Evolutionary conservation across 306 rosid genomes (phyloP), one percentile per base, ranked within the genome.

Genomic region (Rubus idaeus): DNA sequence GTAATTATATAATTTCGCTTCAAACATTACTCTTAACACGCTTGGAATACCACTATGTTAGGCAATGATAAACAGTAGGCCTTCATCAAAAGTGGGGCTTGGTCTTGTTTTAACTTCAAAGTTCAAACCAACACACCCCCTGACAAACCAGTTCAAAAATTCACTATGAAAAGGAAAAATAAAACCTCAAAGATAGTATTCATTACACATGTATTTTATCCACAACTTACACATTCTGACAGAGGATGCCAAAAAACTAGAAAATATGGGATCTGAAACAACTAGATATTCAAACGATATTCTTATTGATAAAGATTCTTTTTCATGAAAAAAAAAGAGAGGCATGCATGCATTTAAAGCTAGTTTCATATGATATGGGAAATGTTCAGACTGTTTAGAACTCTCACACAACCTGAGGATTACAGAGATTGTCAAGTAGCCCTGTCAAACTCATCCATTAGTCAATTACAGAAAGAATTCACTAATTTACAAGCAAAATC

Each of bases 111-210:
- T 88, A 95, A 93, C 93, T 95, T 86, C 91, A 83, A 89, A 95
- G 86, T 91, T 94, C 97, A 87, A 95, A 89, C 97, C 96, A 95
- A 95, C 88, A 92, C 83, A 87, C 91, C 97, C 97, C 99, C 99
- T 93, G 96, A 96, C 94, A 96, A 94, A 87, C 97, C 97, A 92
- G 89, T 92, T 86, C 90, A 93, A 79, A 83, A 82, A 84, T 74
- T 81, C 89, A 89, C 86, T 67, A 83, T 82, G 85, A 77, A 83
- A 81, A 75, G 1, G 56, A 75, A 70, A 79, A 67, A 83, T 11
- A 67, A 45, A 61, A 66, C 55, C 86, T 74, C 67, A 63, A 81
- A 52, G 79, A 56, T 55, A 64, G 75, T 64, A 74, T 17, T 44
- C 78, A 56, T 66, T 21, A 14, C 44, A 56, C 68, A 78, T 69